Percentiles rank a stretch among this genome's conserved stretches.
These are phyloP conservation scores for Penicillium egyptiacum DNA, from an alignment of 495 filamentous ascomycete species.

Conservation along the genomic window DNA sequence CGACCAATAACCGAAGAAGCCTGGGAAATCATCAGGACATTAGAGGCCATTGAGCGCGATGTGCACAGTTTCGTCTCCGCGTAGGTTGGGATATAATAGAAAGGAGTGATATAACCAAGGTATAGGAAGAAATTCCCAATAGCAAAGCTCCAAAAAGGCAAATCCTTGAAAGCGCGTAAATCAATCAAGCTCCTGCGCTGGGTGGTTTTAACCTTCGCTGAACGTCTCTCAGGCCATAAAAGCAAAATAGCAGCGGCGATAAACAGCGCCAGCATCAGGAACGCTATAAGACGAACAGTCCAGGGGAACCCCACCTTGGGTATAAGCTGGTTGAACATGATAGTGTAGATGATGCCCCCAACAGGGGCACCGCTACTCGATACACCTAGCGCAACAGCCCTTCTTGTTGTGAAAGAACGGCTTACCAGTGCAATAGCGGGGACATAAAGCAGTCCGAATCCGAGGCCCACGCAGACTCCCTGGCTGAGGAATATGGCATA, in stretches of 20 bases:
- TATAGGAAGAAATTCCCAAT: constrained; percentile 46
- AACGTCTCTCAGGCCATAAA: constrained; percentile 6
- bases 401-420: constrained; percentile 36
- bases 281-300: constrained; percentile 51
- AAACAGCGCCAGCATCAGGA: constrained; percentile 47
- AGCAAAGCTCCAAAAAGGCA: constrained; percentile 31
- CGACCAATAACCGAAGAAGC: constrained; percentile 34
- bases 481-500: constrained; percentile 39
- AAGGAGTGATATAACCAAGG: constrained; percentile 62
- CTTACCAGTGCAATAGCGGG: constrained; percentile 43
- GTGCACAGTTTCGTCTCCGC: constrained; percentile 45
- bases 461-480: constrained; percentile 37
- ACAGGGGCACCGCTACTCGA: constrained; percentile 38
- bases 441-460: constrained; percentile 40
- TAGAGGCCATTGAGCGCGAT: constrained; percentile 48
- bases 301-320: constrained; percentile 49
- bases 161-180: constrained; percentile 30
- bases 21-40: constrained; percentile 37
- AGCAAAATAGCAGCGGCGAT: constrained; percentile 41
- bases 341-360: constrained; percentile 55
- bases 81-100: constrained; percentile 62
- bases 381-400: constrained; percentile 48
- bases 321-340: constrained; percentile 49
- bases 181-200: constrained; percentile 21
- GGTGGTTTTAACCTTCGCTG: background rate